Conservation (phyloP, 768 basidiomycete species). For the Tylopilus sp. region DNA sequence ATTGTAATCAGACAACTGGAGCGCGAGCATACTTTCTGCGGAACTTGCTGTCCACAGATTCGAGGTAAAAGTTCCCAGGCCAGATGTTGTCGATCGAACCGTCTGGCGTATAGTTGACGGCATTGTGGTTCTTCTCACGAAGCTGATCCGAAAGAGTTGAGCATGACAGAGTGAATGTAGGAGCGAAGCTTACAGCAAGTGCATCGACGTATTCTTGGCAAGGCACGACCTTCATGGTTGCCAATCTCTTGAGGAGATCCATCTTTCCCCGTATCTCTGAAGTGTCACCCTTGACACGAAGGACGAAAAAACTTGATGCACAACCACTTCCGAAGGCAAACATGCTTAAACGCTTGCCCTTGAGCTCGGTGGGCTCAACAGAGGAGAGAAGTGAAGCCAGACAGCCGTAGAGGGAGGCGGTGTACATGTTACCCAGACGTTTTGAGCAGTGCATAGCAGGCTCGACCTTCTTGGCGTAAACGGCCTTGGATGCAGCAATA, state of each 20-base stretch:
- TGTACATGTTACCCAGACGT: conserved; percentile 98
- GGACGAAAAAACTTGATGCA: conserved; percentile 90
- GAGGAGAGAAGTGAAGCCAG: conserved; percentile 81
- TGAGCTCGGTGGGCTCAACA: conserved; percentile 64
- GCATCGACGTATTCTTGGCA: conserved; percentile 91
- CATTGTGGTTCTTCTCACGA: conserved; percentile 95
- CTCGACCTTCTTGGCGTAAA: conserved; percentile 72
- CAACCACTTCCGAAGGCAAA: conserved; percentile 97
- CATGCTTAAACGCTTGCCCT: conserved; percentile 84
- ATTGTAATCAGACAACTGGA: conserved; percentile 25
- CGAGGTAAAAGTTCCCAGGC: conserved; percentile 92
- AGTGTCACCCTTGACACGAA: conserved; percentile 86
- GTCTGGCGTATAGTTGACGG: conserved; percentile 75
- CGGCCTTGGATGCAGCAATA: conserved; percentile 69
- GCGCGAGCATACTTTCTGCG: conserved; percentile 77
- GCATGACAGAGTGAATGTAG: background rate
- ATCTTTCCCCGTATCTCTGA: conserved; percentile 76
- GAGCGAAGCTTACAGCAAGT: conserved; percentile 49
- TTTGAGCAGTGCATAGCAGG: conserved; percentile 85
- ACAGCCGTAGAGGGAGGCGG: conserved; percentile 92
- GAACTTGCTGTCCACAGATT: conserved; percentile 85
- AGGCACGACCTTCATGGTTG: conserved; percentile 84
- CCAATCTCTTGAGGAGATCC: conserved; percentile 73
- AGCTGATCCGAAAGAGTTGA: conserved; percentile 49
- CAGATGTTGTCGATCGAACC: conserved; percentile 91